Conservation (phyloP, 1,284 basidiomycete species). For the Vanrija sp. region DNA sequence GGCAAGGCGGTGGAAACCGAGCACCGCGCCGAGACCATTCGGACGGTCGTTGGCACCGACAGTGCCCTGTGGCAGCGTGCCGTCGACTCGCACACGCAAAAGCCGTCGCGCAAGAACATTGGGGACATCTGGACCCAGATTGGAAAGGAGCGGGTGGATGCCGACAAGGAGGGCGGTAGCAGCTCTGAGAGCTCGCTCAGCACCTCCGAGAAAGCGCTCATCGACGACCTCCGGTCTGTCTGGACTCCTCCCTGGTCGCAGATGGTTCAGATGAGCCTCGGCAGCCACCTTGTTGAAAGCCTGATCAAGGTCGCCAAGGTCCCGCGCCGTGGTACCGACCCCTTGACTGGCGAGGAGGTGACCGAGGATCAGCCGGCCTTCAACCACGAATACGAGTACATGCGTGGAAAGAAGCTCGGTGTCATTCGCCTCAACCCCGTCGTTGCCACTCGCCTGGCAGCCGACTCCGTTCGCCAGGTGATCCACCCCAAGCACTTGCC, state of each 20-base stretch:
- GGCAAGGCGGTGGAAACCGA: constrained; percentile 85
- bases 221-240: constrained; percentile 60
- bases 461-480: constrained; percentile 69
- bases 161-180: too few species aligned
- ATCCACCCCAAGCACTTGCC: constrained; percentile 91
- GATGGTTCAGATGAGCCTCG: constrained; percentile 68
- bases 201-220: constrained; percentile 52
- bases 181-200: too few species aligned
- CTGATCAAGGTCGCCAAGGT: constrained; percentile 81
- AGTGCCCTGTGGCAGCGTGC: constrained; percentile 34
- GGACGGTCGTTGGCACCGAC: constrained; percentile 50
- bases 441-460: constrained; percentile 72
- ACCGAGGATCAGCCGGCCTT: constrained; percentile 86
- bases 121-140: constrained; percentile 37
- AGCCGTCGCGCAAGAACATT: constrained; percentile 28
- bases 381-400: constrained; percentile 86
- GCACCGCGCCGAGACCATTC: constrained; percentile 78
- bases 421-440: constrained; percentile 83
- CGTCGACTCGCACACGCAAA: constrained; percentile 33
- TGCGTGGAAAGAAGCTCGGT: constrained; percentile 86
- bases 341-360: constrained; percentile 45
- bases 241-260: constrained; percentile 82
- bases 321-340: constrained; percentile 54
- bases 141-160: constrained; percentile 56
- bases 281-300: constrained; percentile 75